phyloP scores from a whole-genome alignment of 2,329 filamentous ascomycete genomes.

The Boeremia lycopersici region DNA sequence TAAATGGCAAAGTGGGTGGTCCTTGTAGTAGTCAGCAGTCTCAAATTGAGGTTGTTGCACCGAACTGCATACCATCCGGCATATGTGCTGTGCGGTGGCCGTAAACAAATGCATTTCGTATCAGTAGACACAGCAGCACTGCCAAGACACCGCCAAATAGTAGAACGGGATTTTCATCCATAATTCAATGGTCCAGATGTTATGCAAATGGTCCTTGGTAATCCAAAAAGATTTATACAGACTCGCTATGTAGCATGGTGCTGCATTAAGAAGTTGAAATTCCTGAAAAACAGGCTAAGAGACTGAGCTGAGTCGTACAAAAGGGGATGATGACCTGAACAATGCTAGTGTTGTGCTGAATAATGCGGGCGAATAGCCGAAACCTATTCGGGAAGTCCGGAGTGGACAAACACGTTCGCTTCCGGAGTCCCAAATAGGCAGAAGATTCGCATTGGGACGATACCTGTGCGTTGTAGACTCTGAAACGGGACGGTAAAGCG shows the following conservation, averaged over 20 bases:
- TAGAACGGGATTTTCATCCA: background rate
- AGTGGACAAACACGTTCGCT: background rate
- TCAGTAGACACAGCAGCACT: background rate
- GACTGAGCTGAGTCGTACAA: background rate
- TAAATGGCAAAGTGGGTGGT: conserved; percentile 4
- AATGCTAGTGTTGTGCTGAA: background rate
- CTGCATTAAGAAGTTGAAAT: background rate
- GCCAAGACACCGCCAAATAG: background rate
- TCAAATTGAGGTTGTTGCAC: background rate
- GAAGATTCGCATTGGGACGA: background rate
- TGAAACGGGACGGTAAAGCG: background rate
- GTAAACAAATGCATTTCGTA: conserved; percentile 1
- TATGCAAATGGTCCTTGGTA: background rate
- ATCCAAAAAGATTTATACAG: background rate
- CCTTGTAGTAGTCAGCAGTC: background rate
- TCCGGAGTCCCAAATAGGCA: background rate
- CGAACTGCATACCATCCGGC: background rate
- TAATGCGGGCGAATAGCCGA: background rate
- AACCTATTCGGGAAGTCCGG: background rate
- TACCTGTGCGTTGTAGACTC: background rate
- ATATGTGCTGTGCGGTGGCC: conserved; percentile 1
- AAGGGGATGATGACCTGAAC: background rate
- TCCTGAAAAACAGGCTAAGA: background rate
- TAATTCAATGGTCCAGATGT: background rate
- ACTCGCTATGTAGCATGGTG: background rate